Conservation (phyloP, 306 rosid species). For the Quercus aquifolioides region DNA sequence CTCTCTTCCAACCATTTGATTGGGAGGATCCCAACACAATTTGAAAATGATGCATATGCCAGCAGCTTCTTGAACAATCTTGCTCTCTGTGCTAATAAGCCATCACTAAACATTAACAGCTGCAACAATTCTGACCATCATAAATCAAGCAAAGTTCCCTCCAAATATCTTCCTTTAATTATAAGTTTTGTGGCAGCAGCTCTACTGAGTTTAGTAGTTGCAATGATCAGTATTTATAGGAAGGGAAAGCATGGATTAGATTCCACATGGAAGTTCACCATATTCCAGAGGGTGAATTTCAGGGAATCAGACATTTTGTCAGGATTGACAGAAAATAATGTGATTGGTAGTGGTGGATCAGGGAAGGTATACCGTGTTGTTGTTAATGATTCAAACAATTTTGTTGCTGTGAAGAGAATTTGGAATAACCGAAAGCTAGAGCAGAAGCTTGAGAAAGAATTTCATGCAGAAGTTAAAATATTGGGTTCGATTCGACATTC, state of each 20-base stretch:
- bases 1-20: conserved; percentile 55
- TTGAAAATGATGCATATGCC: conserved; percentile 35
- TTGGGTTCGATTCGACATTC: conserved; percentile 65
- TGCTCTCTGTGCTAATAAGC: conserved; percentile 52
- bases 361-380: conserved; percentile 70
- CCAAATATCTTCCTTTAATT: conserved; percentile 44
- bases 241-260: conserved; percentile 32
- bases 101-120: conserved; percentile 20
- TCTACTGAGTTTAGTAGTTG: conserved; percentile 16
- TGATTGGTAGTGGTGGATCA: conserved; percentile 77
- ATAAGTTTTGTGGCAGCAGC: conserved; percentile 23
- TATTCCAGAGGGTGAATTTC: conserved; percentile 70
- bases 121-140: conserved; percentile 34
- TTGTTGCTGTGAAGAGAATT: conserved; percentile 70
- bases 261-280: conserved; percentile 55
- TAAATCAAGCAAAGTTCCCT: conserved; percentile 33
- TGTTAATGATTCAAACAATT: conserved; percentile 16
- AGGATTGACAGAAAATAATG: conserved; percentile 32
- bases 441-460: conserved; percentile 62
- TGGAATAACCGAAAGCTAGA: conserved; percentile 49
- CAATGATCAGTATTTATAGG: conserved; percentile 15
- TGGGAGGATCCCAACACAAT: conserved; percentile 48
- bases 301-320: conserved; percentile 49
- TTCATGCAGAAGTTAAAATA: conserved; percentile 65
- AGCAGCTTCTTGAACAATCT: conserved; percentile 67